A percentile compares a stretch with the other conserved stretches of the same genome.
Evolutionary conservation across 192 early-diverging fungal genomes (phyloP).

Genomic region (Spinellus fusiger): DNA sequence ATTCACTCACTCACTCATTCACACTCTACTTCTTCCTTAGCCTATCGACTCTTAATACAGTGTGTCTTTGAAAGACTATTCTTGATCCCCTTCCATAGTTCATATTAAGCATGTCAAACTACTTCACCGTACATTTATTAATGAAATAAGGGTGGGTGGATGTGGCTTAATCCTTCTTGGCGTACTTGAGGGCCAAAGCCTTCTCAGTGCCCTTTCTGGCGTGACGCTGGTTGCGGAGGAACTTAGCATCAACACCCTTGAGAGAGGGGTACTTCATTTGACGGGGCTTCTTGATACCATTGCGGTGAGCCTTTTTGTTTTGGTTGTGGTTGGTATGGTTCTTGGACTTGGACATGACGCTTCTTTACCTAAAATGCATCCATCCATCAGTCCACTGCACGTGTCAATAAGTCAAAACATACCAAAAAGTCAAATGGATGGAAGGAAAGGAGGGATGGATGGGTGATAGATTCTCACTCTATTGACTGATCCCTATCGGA

Average conservation of each 20-base stretch:
- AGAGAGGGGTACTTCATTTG: slow-evolving; percentile 81
- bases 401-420: not conserved
- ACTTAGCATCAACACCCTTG: slow-evolving; percentile 91
- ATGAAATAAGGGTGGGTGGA: not conserved
- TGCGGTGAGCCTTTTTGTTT: slow-evolving; percentile 98
- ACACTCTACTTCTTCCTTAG: not conserved
- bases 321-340: slow-evolving; percentile 99
- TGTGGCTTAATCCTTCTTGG: slow-evolving; percentile 5
- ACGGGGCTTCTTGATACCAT: slow-evolving; percentile 99
- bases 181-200: slow-evolving; percentile 41
- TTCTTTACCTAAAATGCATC: not conserved
- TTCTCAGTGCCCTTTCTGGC: slow-evolving; percentile 72
- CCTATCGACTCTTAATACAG: too few relatives aligned
- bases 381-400: not conserved
- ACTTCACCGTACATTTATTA: not conserved
- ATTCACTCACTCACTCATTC: not conserved
- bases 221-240: slow-evolving; percentile 96
- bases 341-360: slow-evolving; percentile 84
- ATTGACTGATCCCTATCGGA: too few relatives aligned
- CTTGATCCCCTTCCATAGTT: not conserved
- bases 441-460: not conserved
- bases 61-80: too few relatives aligned
- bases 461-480: too few relatives aligned
- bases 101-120: not conserved
- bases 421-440: not conserved